Base-by-base conservation (phyloP, 768 basidiomycete genomes). In the Rhizopogon roseolus region DNA sequence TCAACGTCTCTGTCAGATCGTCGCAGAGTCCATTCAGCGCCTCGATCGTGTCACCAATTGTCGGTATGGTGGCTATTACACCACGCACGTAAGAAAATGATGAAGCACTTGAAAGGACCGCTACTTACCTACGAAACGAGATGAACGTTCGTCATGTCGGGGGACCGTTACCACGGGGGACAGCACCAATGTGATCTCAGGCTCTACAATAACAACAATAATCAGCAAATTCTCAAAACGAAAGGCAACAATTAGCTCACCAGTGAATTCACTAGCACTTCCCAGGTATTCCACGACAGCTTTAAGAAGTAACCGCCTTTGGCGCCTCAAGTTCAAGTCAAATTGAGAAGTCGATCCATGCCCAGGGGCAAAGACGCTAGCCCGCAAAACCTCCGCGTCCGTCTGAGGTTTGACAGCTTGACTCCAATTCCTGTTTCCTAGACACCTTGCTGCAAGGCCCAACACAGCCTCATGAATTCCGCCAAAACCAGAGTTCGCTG, bases 391-490 rank as follows among this genome's bases (percentile, higher is more conserved):
- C 64, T 93, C 92, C 2, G 71, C 70, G 42, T 93, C 89, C 4
- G 81, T 85, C 51, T 82, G 78, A 0, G 90, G 87, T 27, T 71
- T 68, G 2, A 93, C 75, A 16, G 67, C 72, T 17, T 80, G 73
- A 28, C 78, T 76, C 79, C 83, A 87, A 40, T 73, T 76, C 13
- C 80, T 79, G 48, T 73, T 73, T 5, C 82, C 80, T 17, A 95
- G 77, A 61, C 80, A 84, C 58, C 81, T 80, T 25, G 93, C 85
- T 0, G 92, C 84, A 5, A 97, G 73, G 16, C 80, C 76, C 9
- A 94, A 73, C 37, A 95, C 81, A 1, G 90, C 86, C 1, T 82
- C 75, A 62, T 98, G 95, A 43, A 96, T 80, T 0, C 85, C 83
- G 3, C 95, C 95, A 62, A 92, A 96, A 4, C 90, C 89, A 1